phyloP scores from a whole-genome alignment of 1,284 basidiomycete species.

The Rhizoctonia solani region DNA sequence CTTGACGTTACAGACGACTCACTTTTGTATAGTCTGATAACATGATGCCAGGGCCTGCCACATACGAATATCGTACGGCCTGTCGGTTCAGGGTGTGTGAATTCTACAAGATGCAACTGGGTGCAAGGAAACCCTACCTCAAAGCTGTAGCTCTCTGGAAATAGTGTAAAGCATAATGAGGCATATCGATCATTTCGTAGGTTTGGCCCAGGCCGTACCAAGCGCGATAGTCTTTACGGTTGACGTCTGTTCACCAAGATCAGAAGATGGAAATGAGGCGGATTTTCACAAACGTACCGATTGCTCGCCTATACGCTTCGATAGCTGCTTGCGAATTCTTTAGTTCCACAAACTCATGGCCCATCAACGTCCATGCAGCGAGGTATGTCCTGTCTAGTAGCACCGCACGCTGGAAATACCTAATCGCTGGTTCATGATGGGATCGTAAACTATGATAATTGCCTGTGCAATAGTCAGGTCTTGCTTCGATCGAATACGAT shows the following conservation, averaged over 20 bases:
- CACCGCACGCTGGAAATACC: slow-evolving; percentile 92
- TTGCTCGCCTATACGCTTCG: slow-evolving; percentile 93
- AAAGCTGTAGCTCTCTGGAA: slow-evolving; percentile 95
- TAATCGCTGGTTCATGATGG: slow-evolving; percentile 95
- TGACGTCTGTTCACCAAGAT: slow-evolving; percentile 66
- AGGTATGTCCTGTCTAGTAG: slow-evolving; percentile 93
- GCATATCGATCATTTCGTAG: slow-evolving; percentile 96
- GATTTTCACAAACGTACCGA: slow-evolving; percentile 62
- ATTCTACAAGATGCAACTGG: neutral
- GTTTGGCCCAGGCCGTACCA: slow-evolving; percentile 99
- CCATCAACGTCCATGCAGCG: slow-evolving; percentile 99
- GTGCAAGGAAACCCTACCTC: slow-evolving; percentile 55
- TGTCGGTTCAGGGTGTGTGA: no score
- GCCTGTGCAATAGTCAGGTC: slow-evolving; percentile 50
- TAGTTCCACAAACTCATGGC: slow-evolving; percentile 98
- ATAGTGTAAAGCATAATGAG: slow-evolving; percentile 94
- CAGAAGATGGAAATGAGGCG: neutral
- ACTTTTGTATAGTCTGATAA: slow-evolving; percentile 90
- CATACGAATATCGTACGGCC: slow-evolving; percentile 94
- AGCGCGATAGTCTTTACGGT: slow-evolving; percentile 94
- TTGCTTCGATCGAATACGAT: neutral
- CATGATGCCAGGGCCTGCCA: slow-evolving; percentile 95
- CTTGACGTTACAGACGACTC: slow-evolving; percentile 40
- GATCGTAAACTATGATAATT: slow-evolving; percentile 94
- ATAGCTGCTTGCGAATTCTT: slow-evolving; percentile 99